Percentiles rank a stretch among this genome's conserved stretches.
Conservation (phyloP, 2,329 filamentous ascomycete genomes). For the Thielaviopsis musarum region DNA sequence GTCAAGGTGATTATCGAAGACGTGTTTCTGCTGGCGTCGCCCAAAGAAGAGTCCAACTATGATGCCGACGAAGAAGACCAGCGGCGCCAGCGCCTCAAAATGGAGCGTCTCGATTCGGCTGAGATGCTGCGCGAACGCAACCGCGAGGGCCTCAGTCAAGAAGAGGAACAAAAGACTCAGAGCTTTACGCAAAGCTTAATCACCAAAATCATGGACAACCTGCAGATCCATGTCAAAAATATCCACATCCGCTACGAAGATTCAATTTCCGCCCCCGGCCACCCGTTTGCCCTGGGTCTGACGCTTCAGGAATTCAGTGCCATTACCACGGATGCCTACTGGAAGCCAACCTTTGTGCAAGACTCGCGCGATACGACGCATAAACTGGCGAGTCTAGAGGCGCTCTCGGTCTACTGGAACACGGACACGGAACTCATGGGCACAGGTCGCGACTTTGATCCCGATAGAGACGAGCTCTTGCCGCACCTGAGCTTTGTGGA, state of each 20-base stretch:
- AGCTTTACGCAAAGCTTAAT: slow-evolving; percentile 91
- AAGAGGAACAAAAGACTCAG: slow-evolving; percentile 95
- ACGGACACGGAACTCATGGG: slow-evolving; percentile 78
- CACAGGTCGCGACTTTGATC: slow-evolving; percentile 51
- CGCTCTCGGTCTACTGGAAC: slow-evolving; percentile 94
- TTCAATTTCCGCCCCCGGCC: slow-evolving; percentile 82
- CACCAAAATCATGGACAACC: slow-evolving; percentile 94
- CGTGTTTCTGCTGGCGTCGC: slow-evolving; percentile 87
- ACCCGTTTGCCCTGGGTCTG: slow-evolving; percentile 83
- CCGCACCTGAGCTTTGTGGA: slow-evolving; percentile 61
- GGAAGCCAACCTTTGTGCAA: slow-evolving; percentile 92
- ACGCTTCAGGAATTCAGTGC: slow-evolving; percentile 95
- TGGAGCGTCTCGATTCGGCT: slow-evolving; percentile 94
- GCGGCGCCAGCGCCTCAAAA: slow-evolving; percentile 80
- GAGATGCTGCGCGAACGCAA: slow-evolving; percentile 86
- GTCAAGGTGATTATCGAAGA: slow-evolving; percentile 93
- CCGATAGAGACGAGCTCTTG: slow-evolving; percentile 37
- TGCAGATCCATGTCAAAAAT: slow-evolving; percentile 95
- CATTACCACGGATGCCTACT: slow-evolving; percentile 84
- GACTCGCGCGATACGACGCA: slow-evolving; percentile 69
- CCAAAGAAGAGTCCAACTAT: slow-evolving; percentile 88
- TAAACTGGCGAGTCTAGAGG: slow-evolving; percentile 81
- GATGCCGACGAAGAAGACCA: slow-evolving; percentile 83
- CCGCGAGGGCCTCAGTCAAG: slow-evolving; percentile 79
- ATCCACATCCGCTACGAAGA: slow-evolving; percentile 98